Conservation (phyloP, 2,329 filamentous ascomycete genomes). For the Colletotrichum limetticola region DNA sequence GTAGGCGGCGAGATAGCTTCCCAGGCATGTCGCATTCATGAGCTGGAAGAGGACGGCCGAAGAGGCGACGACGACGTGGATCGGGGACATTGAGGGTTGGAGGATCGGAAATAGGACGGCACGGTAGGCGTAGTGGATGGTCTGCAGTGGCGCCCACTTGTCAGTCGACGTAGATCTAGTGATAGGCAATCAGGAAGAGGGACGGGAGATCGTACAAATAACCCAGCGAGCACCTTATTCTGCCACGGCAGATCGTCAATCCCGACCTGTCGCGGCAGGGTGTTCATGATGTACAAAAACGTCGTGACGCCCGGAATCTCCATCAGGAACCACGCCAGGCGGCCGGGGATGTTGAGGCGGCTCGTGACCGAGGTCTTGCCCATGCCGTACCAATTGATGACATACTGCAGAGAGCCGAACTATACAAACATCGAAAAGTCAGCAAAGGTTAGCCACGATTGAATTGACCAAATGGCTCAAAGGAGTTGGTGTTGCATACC, state of each 20-base stretch:
- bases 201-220: slow-evolving; percentile 62
- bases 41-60: slow-evolving; percentile 80
- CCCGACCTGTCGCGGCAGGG: slow-evolving; percentile 68
- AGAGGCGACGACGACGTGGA: slow-evolving; percentile 76
- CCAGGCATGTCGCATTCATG: slow-evolving; percentile 81
- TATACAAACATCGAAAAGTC: slow-evolving; percentile 47
- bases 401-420: slow-evolving; percentile 80
- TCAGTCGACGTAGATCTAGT: background rate
- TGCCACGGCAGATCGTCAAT: slow-evolving; percentile 76
- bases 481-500: slow-evolving; percentile 47
- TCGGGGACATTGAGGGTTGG: slow-evolving; percentile 92
- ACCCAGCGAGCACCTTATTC: slow-evolving; percentile 78
- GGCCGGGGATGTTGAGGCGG: slow-evolving; percentile 86
- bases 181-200: background rate
- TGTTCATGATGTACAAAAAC: slow-evolving; percentile 81
- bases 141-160: slow-evolving; percentile 49
- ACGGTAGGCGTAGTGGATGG: slow-evolving; percentile 91
- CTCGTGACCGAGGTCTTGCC: slow-evolving; percentile 88
- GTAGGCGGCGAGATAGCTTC: slow-evolving; percentile 85
- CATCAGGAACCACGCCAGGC: slow-evolving; percentile 89
- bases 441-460: background rate
- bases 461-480: background rate
- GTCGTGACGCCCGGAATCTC: slow-evolving; percentile 82
- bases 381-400: slow-evolving; percentile 84
- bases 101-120: slow-evolving; percentile 84